Base-by-base conservation (phyloP, 352 stramenopile genomes). In the Globisporangium apiculatum region DNA sequence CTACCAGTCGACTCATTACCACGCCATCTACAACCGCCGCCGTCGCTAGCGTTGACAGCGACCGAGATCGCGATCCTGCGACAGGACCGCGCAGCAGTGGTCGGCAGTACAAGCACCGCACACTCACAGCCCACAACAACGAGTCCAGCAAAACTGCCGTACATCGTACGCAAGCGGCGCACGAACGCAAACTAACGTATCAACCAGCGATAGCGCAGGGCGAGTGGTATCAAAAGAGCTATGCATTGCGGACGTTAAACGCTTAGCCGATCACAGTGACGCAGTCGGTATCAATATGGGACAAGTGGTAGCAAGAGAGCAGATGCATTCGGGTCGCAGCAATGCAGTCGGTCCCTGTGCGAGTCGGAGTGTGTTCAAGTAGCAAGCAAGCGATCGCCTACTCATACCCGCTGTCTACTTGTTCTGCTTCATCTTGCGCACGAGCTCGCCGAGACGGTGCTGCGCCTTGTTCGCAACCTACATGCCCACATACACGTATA, bases 391-490 rank as follows among this genome's bases (percentile, higher is more conserved):
- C 1, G 24, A 31, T 31, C 24, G 24, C 24, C 24, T 31, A 31
- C 24, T 31, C 24, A 58, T 9, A 14, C 18, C 31, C 36, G 15
- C 15, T 11, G 24, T 53, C 77, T 82, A 89, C 48, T 87, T 86
- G 55, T 68, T 80, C 61, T 92, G 73, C 69, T 96, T 96, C 31
- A 94, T 67, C 62, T 87, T 83, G 60, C 86, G 85, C 64, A 96
- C 86, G 60, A 87, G 90, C 58, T 93, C 83, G 58, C 86, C 85
- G 36, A 96, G 83, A 76, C 86, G 84, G 63, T 94, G 86, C 74
- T 96, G 86, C 11, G 79, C 79, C 70, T 96, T 92, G 75, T 94
- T 94, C 31, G 84, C 84, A 63, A 89, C 87, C 84, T 94, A 60
- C 14, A 50, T 12, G 24, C 24, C 24, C 24, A 31, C 24, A 31